These are phyloP conservation scores for Hirsutella rhossiliensis DNA, from an alignment of 2,329 filamentous ascomycete species.

Conservation along the genomic window DNA sequence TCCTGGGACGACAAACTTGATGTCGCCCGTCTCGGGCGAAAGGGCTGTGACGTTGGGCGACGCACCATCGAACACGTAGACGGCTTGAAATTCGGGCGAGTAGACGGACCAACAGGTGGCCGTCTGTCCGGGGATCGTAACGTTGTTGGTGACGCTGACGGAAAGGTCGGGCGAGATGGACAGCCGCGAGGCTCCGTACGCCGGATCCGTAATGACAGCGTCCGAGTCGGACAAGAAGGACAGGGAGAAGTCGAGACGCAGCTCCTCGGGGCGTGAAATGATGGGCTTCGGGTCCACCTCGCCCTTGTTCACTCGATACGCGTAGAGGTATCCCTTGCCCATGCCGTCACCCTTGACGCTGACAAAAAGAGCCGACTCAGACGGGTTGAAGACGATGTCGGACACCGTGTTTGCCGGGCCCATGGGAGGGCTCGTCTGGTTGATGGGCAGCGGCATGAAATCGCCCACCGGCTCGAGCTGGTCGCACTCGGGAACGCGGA, in stretches of 20 bases:
- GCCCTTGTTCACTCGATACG: not conserved
- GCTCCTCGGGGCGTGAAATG: not conserved
- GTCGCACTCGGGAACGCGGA: not conserved
- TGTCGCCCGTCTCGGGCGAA: not conserved
- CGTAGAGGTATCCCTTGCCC: not conserved
- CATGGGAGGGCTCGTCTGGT: not conserved
- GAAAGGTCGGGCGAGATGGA: not conserved
- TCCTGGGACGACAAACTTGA: not conserved
- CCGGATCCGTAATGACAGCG: slow-evolving; percentile 1
- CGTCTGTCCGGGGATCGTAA: not conserved
- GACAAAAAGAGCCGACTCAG: slow-evolving; percentile 1
- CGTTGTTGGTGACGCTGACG: not conserved
- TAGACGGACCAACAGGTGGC: slow-evolving; percentile 1
- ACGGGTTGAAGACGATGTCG: slow-evolving; percentile 2
- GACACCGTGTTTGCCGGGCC: not conserved
- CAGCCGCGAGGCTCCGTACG: slow-evolving; percentile 1
- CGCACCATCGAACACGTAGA: not conserved
- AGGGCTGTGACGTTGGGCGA: not conserved
- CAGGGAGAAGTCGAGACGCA: not conserved
- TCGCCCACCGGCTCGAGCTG: not conserved
- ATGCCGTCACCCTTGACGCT: slow-evolving; percentile 2
- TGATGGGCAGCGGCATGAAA: slow-evolving; percentile 1
- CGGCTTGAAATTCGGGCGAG: not conserved
- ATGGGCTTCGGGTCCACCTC: not conserved
- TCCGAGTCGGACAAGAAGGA: not conserved